Base-by-base conservation (phyloP, 352 stramenopile genomes). In the Globisporangium takayamanum region DNA sequence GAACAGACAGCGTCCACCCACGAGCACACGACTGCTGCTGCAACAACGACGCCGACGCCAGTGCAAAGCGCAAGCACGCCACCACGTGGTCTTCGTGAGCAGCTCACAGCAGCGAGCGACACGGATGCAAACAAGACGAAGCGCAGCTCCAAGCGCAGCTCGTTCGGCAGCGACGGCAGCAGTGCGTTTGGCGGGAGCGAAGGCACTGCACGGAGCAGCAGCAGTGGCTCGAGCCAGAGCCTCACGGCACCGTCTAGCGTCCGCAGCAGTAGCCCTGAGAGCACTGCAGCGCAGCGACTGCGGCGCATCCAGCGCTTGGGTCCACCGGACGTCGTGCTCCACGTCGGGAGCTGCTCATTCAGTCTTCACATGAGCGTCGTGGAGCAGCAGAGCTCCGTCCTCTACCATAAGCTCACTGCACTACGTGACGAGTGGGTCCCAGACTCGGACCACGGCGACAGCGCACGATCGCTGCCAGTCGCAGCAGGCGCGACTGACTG, bases 271-370 rank as follows among this genome's bases (percentile, higher is more conserved):
- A 37, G 25, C 12, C n/a, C 20, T 15, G 8, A 37, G 25, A 15
- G 1, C 25, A 3, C 26, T 42, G 18, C 26, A 42, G 30, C 26
- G 22, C 53, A 33, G 30, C 41, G 44, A 37, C 55, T 54, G 16
- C 28, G 45, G 37, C 46, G 20, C 33, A 12, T 44, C 8, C 33
- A 30, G 28, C 22, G 22, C 16, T 49, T 55, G 6, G 55, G 55
- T 2, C 46, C 53, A 3, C 55, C 69, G 15, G 77, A 90, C 57
- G 55, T 81, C 8, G 52, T 81, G 41, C 53, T 91, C 16, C 76
- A 88, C 53, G 66, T 77, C 0, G 64, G 78, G 26, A 61, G 59
- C 28, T 91, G 81, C 60, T 71, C 75, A 20, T 74, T 91, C 42
- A 60, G 60, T 16, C 18, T 88, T 8, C 73, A 87, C 55, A 42